Percentiles rank a stretch among this genome's conserved stretches.
Evolutionary conservation across 1,284 basidiomycete species (phyloP).

Genomic region (Fomitopsis betulina): DNA sequence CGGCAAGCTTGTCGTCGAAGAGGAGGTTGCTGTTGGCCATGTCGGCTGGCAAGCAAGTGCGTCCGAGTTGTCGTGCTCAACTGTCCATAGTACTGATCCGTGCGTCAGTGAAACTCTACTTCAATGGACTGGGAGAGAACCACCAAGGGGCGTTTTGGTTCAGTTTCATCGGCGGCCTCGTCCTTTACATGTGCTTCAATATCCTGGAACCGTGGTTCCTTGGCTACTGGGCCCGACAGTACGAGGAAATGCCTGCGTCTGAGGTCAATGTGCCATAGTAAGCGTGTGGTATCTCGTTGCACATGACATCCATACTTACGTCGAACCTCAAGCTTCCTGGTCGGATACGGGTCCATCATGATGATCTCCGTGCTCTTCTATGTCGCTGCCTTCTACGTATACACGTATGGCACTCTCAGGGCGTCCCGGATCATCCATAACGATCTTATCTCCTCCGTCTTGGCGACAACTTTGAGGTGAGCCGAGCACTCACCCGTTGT

Average conservation of each 20-base stretch:
- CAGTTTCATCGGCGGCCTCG: conserved; percentile 17
- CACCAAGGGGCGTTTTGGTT: conserved; percentile 29
- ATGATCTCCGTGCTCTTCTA: conserved; percentile 21
- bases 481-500: conserved; percentile 7
- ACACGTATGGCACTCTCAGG: conserved; percentile 35
- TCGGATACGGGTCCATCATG: conserved; percentile 35
- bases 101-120: conserved; percentile 26
- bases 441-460: conserved; percentile 48
- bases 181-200: conserved; percentile 14
- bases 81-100: background rate
- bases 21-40: conserved; percentile 51
- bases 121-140: conserved; percentile 27
- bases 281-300: conserved; percentile 1
- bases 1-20: conserved; percentile 46
- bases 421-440: conserved; percentile 56
- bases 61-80: background rate
- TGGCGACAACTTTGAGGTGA: conserved; percentile 52
- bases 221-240: conserved; percentile 18
- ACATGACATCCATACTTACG: background rate
- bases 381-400: conserved; percentile 23
- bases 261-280: conserved; percentile 18
- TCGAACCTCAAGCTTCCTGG: conserved; percentile 29
- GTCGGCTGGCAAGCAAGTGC: conserved; percentile 36
- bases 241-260: conserved; percentile 16
- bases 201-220: conserved; percentile 15